Base-by-base conservation (phyloP, 805 yeast genomes). In the Metschnikowia peoriensis region DNA sequence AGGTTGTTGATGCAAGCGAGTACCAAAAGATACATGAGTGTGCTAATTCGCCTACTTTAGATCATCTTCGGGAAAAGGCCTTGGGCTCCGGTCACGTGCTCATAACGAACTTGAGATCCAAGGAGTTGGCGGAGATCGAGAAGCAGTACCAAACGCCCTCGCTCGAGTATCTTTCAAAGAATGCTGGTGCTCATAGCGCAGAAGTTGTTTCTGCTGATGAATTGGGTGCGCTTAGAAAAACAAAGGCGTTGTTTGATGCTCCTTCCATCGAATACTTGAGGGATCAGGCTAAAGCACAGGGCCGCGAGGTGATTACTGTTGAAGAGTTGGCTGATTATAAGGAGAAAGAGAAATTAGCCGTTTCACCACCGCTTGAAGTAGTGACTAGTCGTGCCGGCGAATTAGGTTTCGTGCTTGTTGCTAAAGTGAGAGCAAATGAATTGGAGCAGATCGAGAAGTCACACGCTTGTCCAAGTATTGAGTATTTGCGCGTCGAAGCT, bases 331-430 rank as follows among this genome's bases (percentile, higher is more conserved):
- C 43, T 5, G 49, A 38, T 12, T 35, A 35, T 14, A 45, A 52
- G 40, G 29, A 44, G 12, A 17, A 37, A 15, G 44, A 49, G 41
- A n/a, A 46, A 15, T 45, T 50, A 3, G 41, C 27, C 4, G 39
- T 35, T 2, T 39, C 44, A 11, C 68, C 70, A 6, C 56, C 29
- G 41, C 43, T 17, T 4, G 70, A 64, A n/a, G 59, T 58, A 42
- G 56, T 64, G 7, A 56, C 53, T 9, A 49, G 64, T 34, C 58
- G 55, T 41, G 69, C 77, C 5, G 34, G 50, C 9, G 50, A 45
- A 8, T 65, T 58, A 49, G 70, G 72, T 6, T 54, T 64, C 16
- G 60, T 60, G 16, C 56, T 66, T 7, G 40, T 67, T 6, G 52
- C 64, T 6, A 40, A 44, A 7, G 50, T 47, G 11, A 44, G 51